Percentiles rank a stretch among this genome's conserved stretches.
These are phyloP conservation scores for Penicillium hordei DNA, from an alignment of 2,329 filamentous ascomycete species.

Conservation along the genomic window DNA sequence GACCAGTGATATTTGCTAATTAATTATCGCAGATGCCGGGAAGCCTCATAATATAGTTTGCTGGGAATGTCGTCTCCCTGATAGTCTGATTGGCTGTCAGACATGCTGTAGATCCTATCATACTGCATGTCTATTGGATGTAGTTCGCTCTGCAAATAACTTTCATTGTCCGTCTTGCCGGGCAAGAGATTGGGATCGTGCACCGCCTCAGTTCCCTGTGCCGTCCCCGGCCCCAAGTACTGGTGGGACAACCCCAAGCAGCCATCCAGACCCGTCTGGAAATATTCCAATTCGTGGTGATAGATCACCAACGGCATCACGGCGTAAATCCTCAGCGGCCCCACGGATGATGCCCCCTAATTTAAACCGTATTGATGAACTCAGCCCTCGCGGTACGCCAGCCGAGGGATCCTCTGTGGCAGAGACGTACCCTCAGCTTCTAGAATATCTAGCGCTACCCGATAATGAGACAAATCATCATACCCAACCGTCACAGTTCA, in stretches of 20 bases:
- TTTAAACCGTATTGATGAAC: background rate
- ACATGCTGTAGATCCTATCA: conserved; percentile 37
- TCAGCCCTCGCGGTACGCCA: background rate
- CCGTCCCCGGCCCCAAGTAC: conserved; percentile 7
- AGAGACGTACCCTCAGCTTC: conserved; percentile 16
- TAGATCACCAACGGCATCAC: background rate
- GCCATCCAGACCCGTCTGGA: background rate
- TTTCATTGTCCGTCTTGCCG: conserved; percentile 33
- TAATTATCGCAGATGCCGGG: conserved; percentile 22
- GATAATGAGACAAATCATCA: conserved; percentile 9
- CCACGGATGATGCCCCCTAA: background rate
- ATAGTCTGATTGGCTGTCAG: conserved; percentile 28
- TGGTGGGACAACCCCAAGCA: conserved; percentile 15
- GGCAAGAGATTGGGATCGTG: conserved; percentile 24
- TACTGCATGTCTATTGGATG: conserved; percentile 21
- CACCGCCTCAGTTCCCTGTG: conserved; percentile 14
- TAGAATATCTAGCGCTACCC: conserved; percentile 13
- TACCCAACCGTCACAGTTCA: conserved; percentile 19
- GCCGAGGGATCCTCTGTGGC: conserved; percentile 7
- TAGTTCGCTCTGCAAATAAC: conserved; percentile 5
- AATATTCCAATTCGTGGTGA: background rate
- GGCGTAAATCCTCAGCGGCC: background rate
- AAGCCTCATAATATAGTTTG: conserved; percentile 35
- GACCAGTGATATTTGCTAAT: conserved; percentile 8
- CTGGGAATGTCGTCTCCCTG: conserved; percentile 28